A percentile compares a stretch with the other conserved stretches of the same genome.
Conservation (phyloP, 2,329 filamentous ascomycete species). For the Exserohilum turcica region DNA sequence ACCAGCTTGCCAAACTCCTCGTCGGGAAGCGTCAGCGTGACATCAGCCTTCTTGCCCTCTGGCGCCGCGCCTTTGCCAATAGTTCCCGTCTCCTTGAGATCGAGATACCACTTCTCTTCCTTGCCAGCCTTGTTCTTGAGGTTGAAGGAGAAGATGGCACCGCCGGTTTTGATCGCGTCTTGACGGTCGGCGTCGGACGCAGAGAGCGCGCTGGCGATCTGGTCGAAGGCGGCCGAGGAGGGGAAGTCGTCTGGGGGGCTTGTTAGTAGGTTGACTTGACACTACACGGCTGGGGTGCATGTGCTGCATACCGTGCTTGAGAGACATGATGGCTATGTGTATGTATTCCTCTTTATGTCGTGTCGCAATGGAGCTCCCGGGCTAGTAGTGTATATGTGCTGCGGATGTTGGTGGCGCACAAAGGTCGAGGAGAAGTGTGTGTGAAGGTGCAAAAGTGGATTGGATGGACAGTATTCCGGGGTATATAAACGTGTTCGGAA, state of each 20-base stretch:
- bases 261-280: background rate
- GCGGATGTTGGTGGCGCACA: background rate
- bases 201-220: constrained; percentile 74
- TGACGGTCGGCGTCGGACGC: constrained; percentile 74
- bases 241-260: constrained; percentile 68
- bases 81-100: constrained; percentile 86
- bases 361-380: background rate
- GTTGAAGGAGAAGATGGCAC: constrained; percentile 86
- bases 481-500: constrained; percentile 27
- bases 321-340: constrained; percentile 37
- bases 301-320: constrained; percentile 32
- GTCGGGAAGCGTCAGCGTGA: constrained; percentile 84
- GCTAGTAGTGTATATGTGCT: background rate
- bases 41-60: constrained; percentile 77
- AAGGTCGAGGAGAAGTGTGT: background rate
- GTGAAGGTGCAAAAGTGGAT: constrained; percentile 1
- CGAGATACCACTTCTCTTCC: constrained; percentile 88
- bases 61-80: constrained; percentile 76
- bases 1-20: constrained; percentile 85
- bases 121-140: constrained; percentile 86
- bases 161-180: constrained; percentile 86
- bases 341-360: background rate
- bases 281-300: background rate
- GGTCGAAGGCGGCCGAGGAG: constrained; percentile 88
- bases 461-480: constrained; percentile 8